Evolutionary conservation across 768 basidiomycete species (phyloP).

Genomic region (Guyanaporus albipodus): DNA sequence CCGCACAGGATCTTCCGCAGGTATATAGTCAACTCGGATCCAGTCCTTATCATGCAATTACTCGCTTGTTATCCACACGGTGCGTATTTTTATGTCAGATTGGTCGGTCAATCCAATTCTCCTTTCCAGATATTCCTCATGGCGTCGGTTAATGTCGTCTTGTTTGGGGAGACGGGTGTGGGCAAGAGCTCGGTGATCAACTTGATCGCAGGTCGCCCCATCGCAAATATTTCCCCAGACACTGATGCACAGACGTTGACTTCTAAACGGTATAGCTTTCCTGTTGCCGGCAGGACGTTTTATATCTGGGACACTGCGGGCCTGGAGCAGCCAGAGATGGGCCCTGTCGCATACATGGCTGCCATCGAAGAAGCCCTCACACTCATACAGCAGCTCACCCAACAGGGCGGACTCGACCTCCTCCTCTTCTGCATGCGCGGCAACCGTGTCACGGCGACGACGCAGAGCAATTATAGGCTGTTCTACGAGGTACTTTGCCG

Average conservation of each 20-base stretch:
- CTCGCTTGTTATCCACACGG: not conserved
- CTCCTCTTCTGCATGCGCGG: constrained; percentile 39
- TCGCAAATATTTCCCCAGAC: constrained; percentile 21
- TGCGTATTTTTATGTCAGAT: constrained; percentile 6
- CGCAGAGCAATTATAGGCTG: constrained; percentile 36
- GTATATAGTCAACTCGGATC: not conserved
- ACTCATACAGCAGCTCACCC: constrained; percentile 33
- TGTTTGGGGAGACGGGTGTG: constrained; percentile 42
- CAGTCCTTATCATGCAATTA: not conserved
- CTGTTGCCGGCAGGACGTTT: constrained; percentile 13
- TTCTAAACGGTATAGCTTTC: constrained; percentile 22
- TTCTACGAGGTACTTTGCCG: constrained; percentile 40
- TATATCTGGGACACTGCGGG: constrained; percentile 33
- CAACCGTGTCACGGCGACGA: constrained; percentile 33
- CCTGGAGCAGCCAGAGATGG: constrained; percentile 26
- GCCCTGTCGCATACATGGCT: constrained; percentile 17
- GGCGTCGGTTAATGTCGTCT: constrained; percentile 33
- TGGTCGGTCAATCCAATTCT: not conserved
- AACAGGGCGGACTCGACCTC: constrained; percentile 35
- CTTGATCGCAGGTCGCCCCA: constrained; percentile 20
- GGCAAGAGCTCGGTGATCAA: constrained; percentile 33
- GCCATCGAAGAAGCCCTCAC: constrained; percentile 26
- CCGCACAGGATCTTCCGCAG: not conserved
- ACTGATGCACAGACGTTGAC: constrained; percentile 34
- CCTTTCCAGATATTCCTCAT: constrained; percentile 6